phyloP scores from a whole-genome alignment of 805 yeast genomes.

The Nakazawaea ishiwadae region DNA sequence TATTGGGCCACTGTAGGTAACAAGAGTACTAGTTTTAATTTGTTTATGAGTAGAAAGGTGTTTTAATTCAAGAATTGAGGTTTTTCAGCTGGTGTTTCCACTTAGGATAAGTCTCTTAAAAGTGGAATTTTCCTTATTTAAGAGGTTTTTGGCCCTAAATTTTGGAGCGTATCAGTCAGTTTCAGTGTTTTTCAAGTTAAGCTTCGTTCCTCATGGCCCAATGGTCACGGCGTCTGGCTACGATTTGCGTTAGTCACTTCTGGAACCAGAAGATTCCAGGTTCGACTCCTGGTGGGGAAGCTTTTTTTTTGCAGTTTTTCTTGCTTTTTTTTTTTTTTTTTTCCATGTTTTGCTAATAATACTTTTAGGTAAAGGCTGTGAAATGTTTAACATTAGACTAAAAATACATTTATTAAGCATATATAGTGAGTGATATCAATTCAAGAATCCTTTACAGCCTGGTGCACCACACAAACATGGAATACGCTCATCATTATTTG shows the following conservation, averaged over 20 bases:
- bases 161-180: not conserved
- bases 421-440: slow-evolving; percentile 34
- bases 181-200: not conserved
- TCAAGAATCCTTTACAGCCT: slow-evolving; percentile 88
- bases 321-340: slow-evolving; percentile 1
- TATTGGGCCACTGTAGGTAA: too few relatives aligned
- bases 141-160: not conserved
- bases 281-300: slow-evolving; percentile 53
- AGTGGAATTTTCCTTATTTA: not conserved
- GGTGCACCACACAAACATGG: slow-evolving; percentile 95
- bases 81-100: too few relatives aligned
- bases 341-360: not conserved
- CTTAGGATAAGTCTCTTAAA: too few relatives aligned
- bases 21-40: too few relatives aligned
- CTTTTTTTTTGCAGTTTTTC: slow-evolving; percentile 16
- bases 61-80: too few relatives aligned
- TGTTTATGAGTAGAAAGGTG: too few relatives aligned
- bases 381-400: too few relatives aligned
- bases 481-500: slow-evolving; percentile 81
- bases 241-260: slow-evolving; percentile 32
- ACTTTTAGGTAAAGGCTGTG: too few relatives aligned
- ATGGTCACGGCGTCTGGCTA: slow-evolving; percentile 76
- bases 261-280: slow-evolving; percentile 45
- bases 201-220: slow-evolving; percentile 64
- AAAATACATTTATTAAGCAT: too few relatives aligned